Evolutionary conservation across 768 basidiomycete genomes (phyloP).

Genomic region (Podaxis carcinomalis): DNA sequence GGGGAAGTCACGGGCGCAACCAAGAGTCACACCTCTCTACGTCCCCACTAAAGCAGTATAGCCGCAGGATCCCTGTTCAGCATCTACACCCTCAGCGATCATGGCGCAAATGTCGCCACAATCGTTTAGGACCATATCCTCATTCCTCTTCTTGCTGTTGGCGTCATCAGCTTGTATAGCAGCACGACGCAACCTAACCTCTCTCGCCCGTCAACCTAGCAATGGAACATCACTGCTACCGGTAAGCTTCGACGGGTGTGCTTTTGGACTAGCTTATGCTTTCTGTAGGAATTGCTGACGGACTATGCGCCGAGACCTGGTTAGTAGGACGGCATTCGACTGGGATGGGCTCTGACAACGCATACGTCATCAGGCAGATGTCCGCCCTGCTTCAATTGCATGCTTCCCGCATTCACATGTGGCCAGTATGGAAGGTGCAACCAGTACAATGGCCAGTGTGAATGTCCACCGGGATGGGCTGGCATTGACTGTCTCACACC

Average conservation of each 20-base stretch:
- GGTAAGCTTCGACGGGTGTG: background rate
- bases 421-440: slow-evolving; percentile 92
- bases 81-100: background rate
- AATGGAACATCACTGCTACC: slow-evolving; percentile 6
- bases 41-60: background rate
- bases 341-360: background rate
- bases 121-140: background rate
- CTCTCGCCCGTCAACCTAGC: background rate
- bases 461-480: slow-evolving; percentile 96
- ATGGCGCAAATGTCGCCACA: background rate
- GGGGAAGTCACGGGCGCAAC: background rate
- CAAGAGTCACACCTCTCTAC: background rate
- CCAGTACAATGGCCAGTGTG: slow-evolving; percentile 90
- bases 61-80: background rate
- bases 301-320: slow-evolving; percentile 2
- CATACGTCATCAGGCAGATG: slow-evolving; percentile 44
- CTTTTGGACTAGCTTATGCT: background rate
- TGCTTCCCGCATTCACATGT: slow-evolving; percentile 86
- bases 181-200: background rate
- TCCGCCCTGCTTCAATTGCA: slow-evolving; percentile 94
- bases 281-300: background rate
- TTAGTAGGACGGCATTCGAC: background rate
- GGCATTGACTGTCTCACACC: slow-evolving; percentile 93
- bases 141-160: background rate
- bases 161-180: background rate